phyloP scores from a whole-genome alignment of 2,329 filamentous ascomycete species.

The Aspergillus bombycis region DNA sequence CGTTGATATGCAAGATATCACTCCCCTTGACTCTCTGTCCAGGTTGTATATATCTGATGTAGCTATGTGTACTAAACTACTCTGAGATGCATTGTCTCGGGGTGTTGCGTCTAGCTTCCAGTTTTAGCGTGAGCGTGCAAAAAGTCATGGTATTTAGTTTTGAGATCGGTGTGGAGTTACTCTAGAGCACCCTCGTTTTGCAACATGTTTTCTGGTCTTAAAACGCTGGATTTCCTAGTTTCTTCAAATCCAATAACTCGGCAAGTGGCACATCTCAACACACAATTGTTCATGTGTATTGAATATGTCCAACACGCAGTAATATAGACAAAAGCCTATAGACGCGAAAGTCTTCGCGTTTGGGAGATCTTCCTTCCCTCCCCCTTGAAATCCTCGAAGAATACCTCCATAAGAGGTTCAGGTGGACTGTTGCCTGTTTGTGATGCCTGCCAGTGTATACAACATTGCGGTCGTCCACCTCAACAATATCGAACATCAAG shows the following conservation, averaged over 20 bases:
- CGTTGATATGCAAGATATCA: neutral
- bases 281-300: neutral
- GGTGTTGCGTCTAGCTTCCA: neutral
- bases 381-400: neutral
- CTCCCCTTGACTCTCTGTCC: neutral
- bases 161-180: neutral
- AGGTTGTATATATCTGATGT: conserved; percentile 2
- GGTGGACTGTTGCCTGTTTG: neutral
- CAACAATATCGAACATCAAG: neutral
- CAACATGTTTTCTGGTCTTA: neutral
- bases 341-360: neutral
- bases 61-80: neutral
- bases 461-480: neutral
- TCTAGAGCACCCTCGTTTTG: neutral
- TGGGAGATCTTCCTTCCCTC: neutral
- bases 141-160: neutral
- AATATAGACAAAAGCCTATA: neutral
- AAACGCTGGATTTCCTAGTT: neutral
- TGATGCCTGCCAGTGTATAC: neutral
- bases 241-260: neutral
- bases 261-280: neutral
- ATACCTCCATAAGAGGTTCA: neutral
- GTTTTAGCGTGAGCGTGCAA: neutral
- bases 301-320: neutral
- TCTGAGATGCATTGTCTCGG: neutral